These are phyloP conservation scores for Capsella rubella DNA, from an alignment of 441 rosid genomes.

Conservation along the genomic window DNA sequence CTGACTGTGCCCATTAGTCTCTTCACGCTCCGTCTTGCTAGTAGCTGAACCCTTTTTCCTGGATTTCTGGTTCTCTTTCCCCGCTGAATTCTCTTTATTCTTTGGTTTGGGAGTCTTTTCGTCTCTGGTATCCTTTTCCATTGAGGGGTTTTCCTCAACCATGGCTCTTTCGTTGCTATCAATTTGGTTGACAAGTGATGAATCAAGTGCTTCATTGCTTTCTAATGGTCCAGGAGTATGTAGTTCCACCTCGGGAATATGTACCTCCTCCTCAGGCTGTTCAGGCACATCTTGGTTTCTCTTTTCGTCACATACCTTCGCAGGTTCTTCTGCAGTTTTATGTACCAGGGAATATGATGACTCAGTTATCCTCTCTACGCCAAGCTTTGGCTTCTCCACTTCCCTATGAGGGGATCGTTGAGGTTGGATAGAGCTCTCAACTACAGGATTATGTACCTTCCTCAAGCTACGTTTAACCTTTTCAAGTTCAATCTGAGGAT, in stretches of 20 bases:
- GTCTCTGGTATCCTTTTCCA: slow-evolving; percentile 49
- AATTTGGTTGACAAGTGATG: slow-evolving; percentile 38
- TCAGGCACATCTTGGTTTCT: slow-evolving; percentile 47
- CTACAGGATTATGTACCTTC: slow-evolving; percentile 78
- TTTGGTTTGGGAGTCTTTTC: slow-evolving; percentile 53
- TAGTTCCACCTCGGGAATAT: slow-evolving; percentile 48
- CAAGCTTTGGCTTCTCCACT: slow-evolving; percentile 65
- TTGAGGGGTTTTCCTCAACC: slow-evolving; percentile 50
- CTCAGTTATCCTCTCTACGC: slow-evolving; percentile 52
- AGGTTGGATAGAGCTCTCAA: slow-evolving; percentile 63
- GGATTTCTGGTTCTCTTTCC: slow-evolving; percentile 61
- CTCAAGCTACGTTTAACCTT: slow-evolving; percentile 89
- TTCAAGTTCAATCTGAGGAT: slow-evolving; percentile 85
- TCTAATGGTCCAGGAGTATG: slow-evolving; percentile 48
- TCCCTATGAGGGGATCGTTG: slow-evolving; percentile 68
- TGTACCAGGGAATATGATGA: slow-evolving; percentile 40
- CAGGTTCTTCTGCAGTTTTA: slow-evolving; percentile 48
- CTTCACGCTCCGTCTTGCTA: slow-evolving; percentile 66
- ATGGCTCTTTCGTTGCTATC: slow-evolving; percentile 42
- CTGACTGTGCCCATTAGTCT: slow-evolving; percentile 63
- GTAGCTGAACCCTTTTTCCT: slow-evolving; percentile 56
- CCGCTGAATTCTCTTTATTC: slow-evolving; percentile 53
- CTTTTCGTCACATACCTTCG: slow-evolving; percentile 51
- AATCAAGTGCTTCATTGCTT: slow-evolving; percentile 50
- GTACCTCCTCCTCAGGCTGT: slow-evolving; percentile 51